A percentile compares a stretch with the other conserved stretches of the same genome.
These are phyloP conservation scores for Monosporascus cannonballus DNA, from an alignment of 2,329 filamentous ascomycete species.

Conservation along the genomic window DNA sequence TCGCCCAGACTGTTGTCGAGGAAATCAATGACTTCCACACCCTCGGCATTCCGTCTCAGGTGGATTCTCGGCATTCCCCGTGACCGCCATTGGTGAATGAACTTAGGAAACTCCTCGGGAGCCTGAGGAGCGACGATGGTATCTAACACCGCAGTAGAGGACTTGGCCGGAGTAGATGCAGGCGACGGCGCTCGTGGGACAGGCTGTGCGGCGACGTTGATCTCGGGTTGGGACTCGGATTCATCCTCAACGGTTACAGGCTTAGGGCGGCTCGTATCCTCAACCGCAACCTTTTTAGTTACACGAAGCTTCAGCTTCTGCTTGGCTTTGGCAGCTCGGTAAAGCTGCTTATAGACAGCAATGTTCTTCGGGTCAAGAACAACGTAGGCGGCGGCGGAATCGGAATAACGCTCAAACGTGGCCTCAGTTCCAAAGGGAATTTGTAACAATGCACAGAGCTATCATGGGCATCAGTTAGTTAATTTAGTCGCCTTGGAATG, in stretches of 20 bases:
- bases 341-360: slow-evolving; percentile 91
- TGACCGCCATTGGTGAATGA: slow-evolving; percentile 20
- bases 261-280: slow-evolving; percentile 30
- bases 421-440: slow-evolving; percentile 57
- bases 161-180: slow-evolving; percentile 1
- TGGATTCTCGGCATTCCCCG: slow-evolving; percentile 22
- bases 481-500: neutral
- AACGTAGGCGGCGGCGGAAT: slow-evolving; percentile 79
- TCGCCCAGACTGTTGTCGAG: slow-evolving; percentile 6
- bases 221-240: slow-evolving; percentile 23
- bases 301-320: slow-evolving; percentile 89
- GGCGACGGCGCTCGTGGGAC: slow-evolving; percentile 1
- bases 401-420: slow-evolving; percentile 87
- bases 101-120: slow-evolving; percentile 18
- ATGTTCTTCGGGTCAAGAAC: slow-evolving; percentile 70
- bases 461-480: neutral
- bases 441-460: slow-evolving; percentile 66
- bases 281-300: slow-evolving; percentile 35
- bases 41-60: slow-evolving; percentile 16
- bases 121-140: slow-evolving; percentile 20
- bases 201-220: neutral
- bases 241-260: slow-evolving; percentile 47
- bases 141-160: slow-evolving; percentile 8
- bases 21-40: slow-evolving; percentile 22
- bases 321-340: slow-evolving; percentile 95